Conservation (phyloP, 2,329 filamentous ascomycete species). For the Lecanicillium sp. region DNA sequence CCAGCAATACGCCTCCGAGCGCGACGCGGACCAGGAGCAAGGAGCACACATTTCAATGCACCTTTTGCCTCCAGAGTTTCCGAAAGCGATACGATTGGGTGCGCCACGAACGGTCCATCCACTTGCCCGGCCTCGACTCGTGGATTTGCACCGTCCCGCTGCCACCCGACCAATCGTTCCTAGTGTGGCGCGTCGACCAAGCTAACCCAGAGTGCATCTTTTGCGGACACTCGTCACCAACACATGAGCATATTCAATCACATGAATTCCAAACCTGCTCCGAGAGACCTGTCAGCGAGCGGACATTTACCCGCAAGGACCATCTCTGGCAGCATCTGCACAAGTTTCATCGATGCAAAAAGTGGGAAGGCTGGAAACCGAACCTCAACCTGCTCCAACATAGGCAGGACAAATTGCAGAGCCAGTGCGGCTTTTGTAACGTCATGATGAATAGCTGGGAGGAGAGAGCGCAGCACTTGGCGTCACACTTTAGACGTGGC, state of each 20-base stretch:
- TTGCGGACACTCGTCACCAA: slow-evolving; percentile 26
- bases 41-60: slow-evolving; percentile 25
- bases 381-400: slow-evolving; percentile 25
- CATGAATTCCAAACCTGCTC: slow-evolving; percentile 41
- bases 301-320: slow-evolving; percentile 33
- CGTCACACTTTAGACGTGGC: slow-evolving; percentile 20
- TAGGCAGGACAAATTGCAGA: slow-evolving; percentile 18
- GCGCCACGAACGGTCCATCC: slow-evolving; percentile 43
- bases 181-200: slow-evolving; percentile 41
- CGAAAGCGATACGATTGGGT: slow-evolving; percentile 33
- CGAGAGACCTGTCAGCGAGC: slow-evolving; percentile 34
- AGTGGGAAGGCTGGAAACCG: slow-evolving; percentile 39
- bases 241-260: slow-evolving; percentile 26
- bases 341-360: slow-evolving; percentile 38
- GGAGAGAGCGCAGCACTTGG: slow-evolving; percentile 19
- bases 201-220: slow-evolving; percentile 32
- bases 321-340: slow-evolving; percentile 32
- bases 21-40: slow-evolving; percentile 4
- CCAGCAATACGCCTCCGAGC: not conserved
- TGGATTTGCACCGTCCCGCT: slow-evolving; percentile 43
- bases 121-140: slow-evolving; percentile 31
- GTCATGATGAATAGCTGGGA: slow-evolving; percentile 18
- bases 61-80: slow-evolving; percentile 29
- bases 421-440: slow-evolving; percentile 22
- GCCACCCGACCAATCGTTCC: slow-evolving; percentile 26